Evolutionary conservation across 1,139 yeast species (phyloP).

Genomic region (Geotrichum carabidarum): DNA sequence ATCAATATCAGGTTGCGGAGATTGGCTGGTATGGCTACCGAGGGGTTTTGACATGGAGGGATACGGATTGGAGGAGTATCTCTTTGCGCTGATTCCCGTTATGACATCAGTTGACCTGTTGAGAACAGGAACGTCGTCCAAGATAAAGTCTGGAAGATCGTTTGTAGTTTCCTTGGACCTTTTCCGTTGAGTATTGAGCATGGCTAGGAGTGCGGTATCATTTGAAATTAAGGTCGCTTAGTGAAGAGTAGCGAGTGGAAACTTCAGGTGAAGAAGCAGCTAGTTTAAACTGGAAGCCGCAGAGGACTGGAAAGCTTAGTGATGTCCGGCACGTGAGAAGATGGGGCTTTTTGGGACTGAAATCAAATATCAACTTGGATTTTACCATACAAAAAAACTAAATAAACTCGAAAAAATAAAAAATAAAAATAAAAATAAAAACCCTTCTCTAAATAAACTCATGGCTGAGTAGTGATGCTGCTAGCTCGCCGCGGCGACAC

Average conservation of each 20-base stretch:
- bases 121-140: constrained; percentile 33
- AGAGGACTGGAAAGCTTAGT: no score
- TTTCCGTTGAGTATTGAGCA: neutral
- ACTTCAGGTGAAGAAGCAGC: no score
- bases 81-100: constrained; percentile 18
- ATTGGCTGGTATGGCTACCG: constrained; percentile 13
- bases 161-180: neutral
- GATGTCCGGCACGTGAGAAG: no score
- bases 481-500: no score
- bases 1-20: constrained; percentile 5
- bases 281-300: no score
- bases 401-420: neutral
- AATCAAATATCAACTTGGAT: neutral
- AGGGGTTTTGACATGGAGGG: constrained; percentile 31
- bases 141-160: constrained; percentile 35
- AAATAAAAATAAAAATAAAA: neutral
- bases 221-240: no score
- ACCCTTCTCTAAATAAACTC: no score
- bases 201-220: no score
- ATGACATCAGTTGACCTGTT: constrained; percentile 13
- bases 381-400: neutral
- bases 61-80: constrained; percentile 32
- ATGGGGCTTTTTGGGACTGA: no score
- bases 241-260: no score
- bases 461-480: no score